Evolutionary conservation across 2,329 filamentous ascomycete species (phyloP).

Genomic region (Byssoonygena ceratinophila): DNA sequence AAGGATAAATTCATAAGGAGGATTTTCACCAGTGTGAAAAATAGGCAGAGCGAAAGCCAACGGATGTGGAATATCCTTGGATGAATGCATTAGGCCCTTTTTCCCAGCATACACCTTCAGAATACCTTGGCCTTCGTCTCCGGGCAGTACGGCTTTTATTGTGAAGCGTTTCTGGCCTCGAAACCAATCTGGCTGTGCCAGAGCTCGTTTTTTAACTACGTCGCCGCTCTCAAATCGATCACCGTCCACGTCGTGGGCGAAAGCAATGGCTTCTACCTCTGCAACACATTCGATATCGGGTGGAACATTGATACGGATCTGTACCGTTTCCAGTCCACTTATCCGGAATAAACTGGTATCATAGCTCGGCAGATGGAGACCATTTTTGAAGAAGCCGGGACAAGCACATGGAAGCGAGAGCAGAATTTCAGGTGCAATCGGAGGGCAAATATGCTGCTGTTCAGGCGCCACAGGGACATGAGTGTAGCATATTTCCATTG

Average conservation of each 20-base stretch:
- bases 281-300: constrained; percentile 83
- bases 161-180: constrained; percentile 81
- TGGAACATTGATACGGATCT: constrained; percentile 78
- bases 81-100: constrained; percentile 91
- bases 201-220: constrained; percentile 67
- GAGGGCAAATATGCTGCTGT: constrained; percentile 87
- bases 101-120: constrained; percentile 91
- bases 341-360: constrained; percentile 78
- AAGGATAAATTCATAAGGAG: constrained; percentile 82
- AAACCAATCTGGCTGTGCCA: constrained; percentile 88
- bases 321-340: constrained; percentile 86
- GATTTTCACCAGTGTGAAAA: constrained; percentile 82
- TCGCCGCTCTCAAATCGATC: constrained; percentile 92
- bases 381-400: constrained; percentile 76
- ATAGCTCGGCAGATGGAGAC: constrained; percentile 71
- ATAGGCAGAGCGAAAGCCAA: constrained; percentile 84
- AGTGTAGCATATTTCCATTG: constrained; percentile 86
- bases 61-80: constrained; percentile 89
- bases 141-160: constrained; percentile 80
- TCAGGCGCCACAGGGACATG: constrained; percentile 79
- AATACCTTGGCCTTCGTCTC: constrained; percentile 78
- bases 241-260: constrained; percentile 72
- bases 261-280: constrained; percentile 77
- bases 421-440: constrained; percentile 73
- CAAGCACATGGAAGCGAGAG: constrained; percentile 77